Conservation (phyloP, 148 eudicot genomes). For the Suaeda aralocaspica region DNA sequence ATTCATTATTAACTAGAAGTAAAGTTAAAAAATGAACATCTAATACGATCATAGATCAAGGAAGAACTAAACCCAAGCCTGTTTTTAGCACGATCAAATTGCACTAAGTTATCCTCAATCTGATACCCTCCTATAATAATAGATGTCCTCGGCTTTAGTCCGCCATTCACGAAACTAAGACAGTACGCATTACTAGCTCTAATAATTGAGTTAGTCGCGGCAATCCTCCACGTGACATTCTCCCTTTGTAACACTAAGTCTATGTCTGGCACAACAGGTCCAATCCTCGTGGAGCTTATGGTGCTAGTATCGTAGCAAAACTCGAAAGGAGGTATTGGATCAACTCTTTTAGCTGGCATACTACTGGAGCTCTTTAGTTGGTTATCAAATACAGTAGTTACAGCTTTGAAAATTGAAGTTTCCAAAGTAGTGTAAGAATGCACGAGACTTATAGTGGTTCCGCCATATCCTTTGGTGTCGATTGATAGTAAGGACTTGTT, state of each 20-base stretch:
- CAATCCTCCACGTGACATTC: slow-evolving; percentile 38
- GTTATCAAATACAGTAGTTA: not conserved
- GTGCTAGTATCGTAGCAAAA: slow-evolving; percentile 25
- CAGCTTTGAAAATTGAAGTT: not conserved
- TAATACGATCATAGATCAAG: slow-evolving; percentile 22
- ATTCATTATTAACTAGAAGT: slow-evolving; percentile 1
- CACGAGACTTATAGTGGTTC: not conserved
- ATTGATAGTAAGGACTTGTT: not conserved
- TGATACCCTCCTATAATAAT: slow-evolving; percentile 48
- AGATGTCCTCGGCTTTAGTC: slow-evolving; percentile 19
- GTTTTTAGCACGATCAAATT: slow-evolving; percentile 36
- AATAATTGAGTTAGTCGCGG: slow-evolving; percentile 44
- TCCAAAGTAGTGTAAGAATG: not conserved
- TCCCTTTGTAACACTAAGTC: slow-evolving; percentile 38
- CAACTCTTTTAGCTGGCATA: not conserved
- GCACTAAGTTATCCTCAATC: slow-evolving; percentile 42
- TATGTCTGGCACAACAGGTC: slow-evolving; percentile 35
- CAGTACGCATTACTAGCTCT: slow-evolving; percentile 27
- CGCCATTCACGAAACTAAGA: slow-evolving; percentile 47
- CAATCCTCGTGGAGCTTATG: slow-evolving; percentile 21
- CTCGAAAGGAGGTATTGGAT: slow-evolving; percentile 33
- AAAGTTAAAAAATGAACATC: slow-evolving; percentile 44
- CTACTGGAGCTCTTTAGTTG: not conserved
- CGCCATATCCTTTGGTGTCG: not conserved
- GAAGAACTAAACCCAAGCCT: slow-evolving; percentile 43